A percentile compares a stretch with the other conserved stretches of the same genome.
These are phyloP conservation scores for Drechslerella coelobrocha DNA, from an alignment of 2,329 filamentous ascomycete genomes.

Conservation along the genomic window DNA sequence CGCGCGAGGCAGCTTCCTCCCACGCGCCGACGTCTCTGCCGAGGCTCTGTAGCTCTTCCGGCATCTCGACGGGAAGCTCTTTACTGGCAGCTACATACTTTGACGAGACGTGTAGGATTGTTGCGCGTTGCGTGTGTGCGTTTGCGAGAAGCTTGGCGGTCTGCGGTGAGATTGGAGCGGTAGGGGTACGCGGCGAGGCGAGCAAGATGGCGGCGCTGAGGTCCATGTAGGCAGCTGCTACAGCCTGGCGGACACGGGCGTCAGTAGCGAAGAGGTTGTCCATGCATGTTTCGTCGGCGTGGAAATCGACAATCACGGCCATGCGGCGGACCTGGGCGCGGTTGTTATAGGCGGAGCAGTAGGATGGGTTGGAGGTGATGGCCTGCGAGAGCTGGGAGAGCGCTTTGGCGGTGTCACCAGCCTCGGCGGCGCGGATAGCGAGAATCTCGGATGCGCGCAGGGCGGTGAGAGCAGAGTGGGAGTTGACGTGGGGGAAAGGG, in stretches of 20 bases:
- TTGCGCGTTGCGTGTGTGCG: slow-evolving; percentile 74
- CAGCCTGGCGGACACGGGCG: slow-evolving; percentile 12
- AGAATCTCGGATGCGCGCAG: slow-evolving; percentile 57
- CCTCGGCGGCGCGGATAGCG: slow-evolving; percentile 64
- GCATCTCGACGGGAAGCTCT: slow-evolving; percentile 56
- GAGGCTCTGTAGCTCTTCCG: slow-evolving; percentile 64
- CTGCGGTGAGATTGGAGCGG: slow-evolving; percentile 67
- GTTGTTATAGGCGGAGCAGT: slow-evolving; percentile 78
- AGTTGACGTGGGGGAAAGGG: slow-evolving; percentile 56
- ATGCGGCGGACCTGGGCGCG: slow-evolving; percentile 68
- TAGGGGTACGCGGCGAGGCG: slow-evolving; percentile 64
- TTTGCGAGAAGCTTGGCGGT: slow-evolving; percentile 72
- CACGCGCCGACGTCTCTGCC: slow-evolving; percentile 31
- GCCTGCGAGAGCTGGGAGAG: slow-evolving; percentile 65
- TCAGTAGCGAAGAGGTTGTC: slow-evolving; percentile 62
- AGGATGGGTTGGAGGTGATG: slow-evolving; percentile 67
- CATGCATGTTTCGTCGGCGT: slow-evolving; percentile 60
- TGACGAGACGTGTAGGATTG: slow-evolving; percentile 68
- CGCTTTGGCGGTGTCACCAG: slow-evolving; percentile 50
- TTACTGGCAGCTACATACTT: slow-evolving; percentile 59
- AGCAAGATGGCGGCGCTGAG: slow-evolving; percentile 64
- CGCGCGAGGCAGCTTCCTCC: slow-evolving; percentile 67
- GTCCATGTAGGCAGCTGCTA: slow-evolving; percentile 37
- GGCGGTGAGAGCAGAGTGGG: slow-evolving; percentile 53
- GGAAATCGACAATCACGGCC: slow-evolving; percentile 58